phyloP scores from a whole-genome alignment of 1,284 basidiomycete species.

The Uromyces viciae-fabae region DNA sequence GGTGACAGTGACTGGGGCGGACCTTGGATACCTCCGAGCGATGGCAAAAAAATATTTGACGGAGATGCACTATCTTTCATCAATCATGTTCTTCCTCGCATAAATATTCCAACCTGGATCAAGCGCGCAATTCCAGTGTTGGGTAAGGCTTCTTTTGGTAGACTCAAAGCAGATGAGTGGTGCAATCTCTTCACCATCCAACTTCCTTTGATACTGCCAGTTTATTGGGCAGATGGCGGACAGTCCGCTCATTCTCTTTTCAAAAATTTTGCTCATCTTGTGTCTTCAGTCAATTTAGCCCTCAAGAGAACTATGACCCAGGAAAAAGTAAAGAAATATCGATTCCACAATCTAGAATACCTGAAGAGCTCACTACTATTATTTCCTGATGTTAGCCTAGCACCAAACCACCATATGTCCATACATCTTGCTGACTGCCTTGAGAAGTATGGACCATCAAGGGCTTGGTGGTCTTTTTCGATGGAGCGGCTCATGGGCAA shows the following conservation, averaged over 20 bases:
- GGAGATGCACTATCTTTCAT: neutral
- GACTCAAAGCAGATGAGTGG: conserved; percentile 46
- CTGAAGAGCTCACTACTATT: neutral
- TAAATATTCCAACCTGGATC: conserved; percentile 20
- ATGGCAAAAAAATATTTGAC: neutral
- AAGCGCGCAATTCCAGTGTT: conserved; percentile 13
- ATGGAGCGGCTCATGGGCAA: conserved; percentile 27
- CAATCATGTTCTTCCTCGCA: neutral
- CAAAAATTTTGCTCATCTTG: conserved; percentile 9
- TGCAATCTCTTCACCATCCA: conserved; percentile 25
- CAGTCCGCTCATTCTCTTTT: neutral
- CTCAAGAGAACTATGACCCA: neutral
- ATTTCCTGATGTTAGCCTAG: neutral
- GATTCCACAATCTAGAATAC: neutral
- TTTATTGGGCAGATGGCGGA: neutral
- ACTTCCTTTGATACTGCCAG: conserved; percentile 23
- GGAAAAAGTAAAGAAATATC: neutral
- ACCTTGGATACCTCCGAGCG: neutral
- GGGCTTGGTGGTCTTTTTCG: conserved; percentile 21
- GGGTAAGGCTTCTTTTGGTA: conserved; percentile 31
- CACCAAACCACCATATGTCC: conserved; percentile 36
- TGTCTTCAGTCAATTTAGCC: neutral
- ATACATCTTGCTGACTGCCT: conserved; percentile 24
- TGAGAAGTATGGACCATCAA: conserved; percentile 7
- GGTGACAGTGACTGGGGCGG: neutral